These are phyloP conservation scores for Albifimbria verrucaria DNA, from an alignment of 2,329 filamentous ascomycete species.

Conservation along the genomic window DNA sequence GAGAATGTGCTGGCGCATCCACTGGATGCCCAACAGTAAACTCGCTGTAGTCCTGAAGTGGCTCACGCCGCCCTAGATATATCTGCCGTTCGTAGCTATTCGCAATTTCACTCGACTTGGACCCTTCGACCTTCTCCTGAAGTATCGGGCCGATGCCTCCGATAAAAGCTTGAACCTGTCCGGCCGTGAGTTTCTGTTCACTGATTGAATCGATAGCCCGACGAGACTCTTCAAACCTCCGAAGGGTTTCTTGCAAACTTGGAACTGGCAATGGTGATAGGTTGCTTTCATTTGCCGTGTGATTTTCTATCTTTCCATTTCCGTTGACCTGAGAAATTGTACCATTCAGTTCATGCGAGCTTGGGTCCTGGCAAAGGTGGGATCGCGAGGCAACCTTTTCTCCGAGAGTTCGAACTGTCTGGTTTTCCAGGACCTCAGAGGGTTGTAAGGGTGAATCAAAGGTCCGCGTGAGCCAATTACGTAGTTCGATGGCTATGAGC, in stretches of 20 bases:
- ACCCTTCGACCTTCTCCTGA: neutral
- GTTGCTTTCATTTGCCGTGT: neutral
- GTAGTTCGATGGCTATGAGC: slow-evolving; percentile 18
- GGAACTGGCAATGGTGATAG: neutral
- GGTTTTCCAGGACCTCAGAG: neutral
- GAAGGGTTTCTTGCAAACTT: neutral
- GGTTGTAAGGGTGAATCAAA: neutral
- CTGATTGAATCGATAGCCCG: neutral
- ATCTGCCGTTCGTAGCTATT: neutral
- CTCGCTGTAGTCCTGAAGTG: neutral
- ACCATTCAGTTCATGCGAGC: neutral
- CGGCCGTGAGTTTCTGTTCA: neutral
- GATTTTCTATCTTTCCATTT: neutral
- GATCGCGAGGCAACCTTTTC: neutral
- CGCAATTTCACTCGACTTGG: neutral
- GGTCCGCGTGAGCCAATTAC: slow-evolving; percentile 10
- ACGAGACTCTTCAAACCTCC: neutral
- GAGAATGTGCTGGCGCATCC: neutral
- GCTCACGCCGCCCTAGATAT: neutral
- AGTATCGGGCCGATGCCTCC: neutral
- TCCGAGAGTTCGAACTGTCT: neutral
- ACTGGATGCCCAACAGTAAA: neutral
- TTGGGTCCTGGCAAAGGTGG: neutral
- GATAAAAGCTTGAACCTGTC: neutral
- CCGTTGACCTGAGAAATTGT: neutral